Evolutionary conservation across 2,329 filamentous ascomycete species (phyloP), one percentile per base, ranked within the genome.

Genomic region (Colletotrichum plurivorum): DNA sequence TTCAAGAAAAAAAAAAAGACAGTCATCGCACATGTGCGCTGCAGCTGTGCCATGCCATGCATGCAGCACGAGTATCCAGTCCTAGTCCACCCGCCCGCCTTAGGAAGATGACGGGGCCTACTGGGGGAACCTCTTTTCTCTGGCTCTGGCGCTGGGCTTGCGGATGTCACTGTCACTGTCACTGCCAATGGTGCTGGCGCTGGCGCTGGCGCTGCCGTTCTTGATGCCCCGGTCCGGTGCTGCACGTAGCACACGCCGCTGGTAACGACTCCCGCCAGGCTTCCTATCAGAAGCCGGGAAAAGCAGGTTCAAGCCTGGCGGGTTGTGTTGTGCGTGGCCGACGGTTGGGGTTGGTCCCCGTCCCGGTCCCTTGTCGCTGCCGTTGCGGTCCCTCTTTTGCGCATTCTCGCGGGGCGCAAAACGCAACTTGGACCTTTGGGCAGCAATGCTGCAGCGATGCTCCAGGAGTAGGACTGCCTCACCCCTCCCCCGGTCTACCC

Each of bases 371-470:
- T 39, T 27, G 54, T 45, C 56, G 31, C 51, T 15, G 20, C 48
- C n/a, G 51, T 20, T 27, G 54, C 27, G 22, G 41, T 55, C 56
- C 66, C 66, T 69, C 62, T 66, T 51, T 60, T 60, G 49, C 66
- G 55, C 66, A 69, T 63, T 58, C 57, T 70, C 67, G 67, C 69
- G 71, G 71, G 61, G 64, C 60, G 55, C 54, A 43, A 54, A 49
- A 53, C 31, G 58, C 48, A 43, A 53, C 39, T 62, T 53, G 49
- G 49, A 45, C 56, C 55, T 69, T 72, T 72, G 71, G 71, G 71
- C 71, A 72, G 66, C 71, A 72, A 72, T 71, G 69, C 71, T 72
- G 69, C 49, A 57, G 58, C 43, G 45, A 31, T 36, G 31, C 31
- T 36, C 31, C 31, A 36, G 31, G 31, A 36, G 31, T 36, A 36